Evolutionary conservation across 768 basidiomycete genomes (phyloP).

Genomic region (Termitomyces sp.): DNA sequence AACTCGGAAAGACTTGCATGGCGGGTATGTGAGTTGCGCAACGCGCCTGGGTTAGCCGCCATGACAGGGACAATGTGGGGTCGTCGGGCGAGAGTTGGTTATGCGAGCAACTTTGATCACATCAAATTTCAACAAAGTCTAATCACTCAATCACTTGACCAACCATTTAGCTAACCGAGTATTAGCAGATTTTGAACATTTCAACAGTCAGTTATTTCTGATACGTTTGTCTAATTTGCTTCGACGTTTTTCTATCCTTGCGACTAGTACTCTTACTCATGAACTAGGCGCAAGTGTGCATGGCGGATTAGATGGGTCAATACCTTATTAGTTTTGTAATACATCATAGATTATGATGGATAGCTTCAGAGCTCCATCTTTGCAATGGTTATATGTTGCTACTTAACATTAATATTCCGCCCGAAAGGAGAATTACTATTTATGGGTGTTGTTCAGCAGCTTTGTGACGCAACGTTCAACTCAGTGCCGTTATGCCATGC

Average conservation of each 20-base stretch:
- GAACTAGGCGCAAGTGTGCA: too few relatives aligned
- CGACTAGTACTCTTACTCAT: too few relatives aligned
- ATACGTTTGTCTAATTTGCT: too few relatives aligned
- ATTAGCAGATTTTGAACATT: too few relatives aligned
- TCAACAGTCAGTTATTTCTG: not conserved
- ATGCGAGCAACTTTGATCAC: not conserved
- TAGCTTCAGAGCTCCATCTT: too few relatives aligned
- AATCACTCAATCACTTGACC: slow-evolving; percentile 1
- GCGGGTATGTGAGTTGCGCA: slow-evolving; percentile 1
- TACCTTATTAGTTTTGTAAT: too few relatives aligned
- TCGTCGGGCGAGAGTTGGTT: not conserved
- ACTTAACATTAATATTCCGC: too few relatives aligned
- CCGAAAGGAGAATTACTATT: not conserved
- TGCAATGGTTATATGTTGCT: too few relatives aligned
- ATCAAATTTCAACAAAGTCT: slow-evolving; percentile 1
- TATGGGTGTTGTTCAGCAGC: slow-evolving; percentile 1
- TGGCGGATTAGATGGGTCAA: too few relatives aligned
- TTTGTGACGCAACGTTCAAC: not conserved
- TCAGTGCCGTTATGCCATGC: not conserved
- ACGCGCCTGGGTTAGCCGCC: not conserved
- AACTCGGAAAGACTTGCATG: slow-evolving; percentile 10
- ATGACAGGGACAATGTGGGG: not conserved
- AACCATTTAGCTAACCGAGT: not conserved
- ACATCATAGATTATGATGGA: too few relatives aligned
- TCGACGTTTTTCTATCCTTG: too few relatives aligned